Conservation (phyloP, 2,329 filamentous ascomycete genomes). For the Myriosclerotinia scirpicola region DNA sequence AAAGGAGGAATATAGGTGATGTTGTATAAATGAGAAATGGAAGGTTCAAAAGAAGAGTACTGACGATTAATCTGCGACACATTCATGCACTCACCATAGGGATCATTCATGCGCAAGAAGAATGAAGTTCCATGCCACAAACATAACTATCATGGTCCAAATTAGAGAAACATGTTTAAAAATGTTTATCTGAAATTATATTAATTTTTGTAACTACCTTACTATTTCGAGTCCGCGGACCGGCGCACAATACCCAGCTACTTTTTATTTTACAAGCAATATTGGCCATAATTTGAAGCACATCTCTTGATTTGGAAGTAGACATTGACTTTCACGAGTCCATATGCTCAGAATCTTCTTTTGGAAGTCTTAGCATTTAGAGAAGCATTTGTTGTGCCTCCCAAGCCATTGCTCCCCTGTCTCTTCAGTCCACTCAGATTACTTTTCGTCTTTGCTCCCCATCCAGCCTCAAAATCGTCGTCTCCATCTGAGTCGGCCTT, state of each 20-base stretch:
- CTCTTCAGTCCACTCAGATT: slow-evolving; percentile 23
- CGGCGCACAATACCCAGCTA: background rate
- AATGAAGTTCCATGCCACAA: background rate
- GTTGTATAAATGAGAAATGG: background rate
- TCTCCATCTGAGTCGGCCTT: slow-evolving; percentile 12
- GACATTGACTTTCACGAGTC: background rate
- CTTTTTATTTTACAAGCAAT: background rate
- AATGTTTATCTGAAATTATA: slow-evolving; percentile 9
- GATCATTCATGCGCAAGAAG: background rate
- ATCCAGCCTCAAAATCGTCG: slow-evolving; percentile 26
- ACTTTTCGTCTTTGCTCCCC: slow-evolving; percentile 30
- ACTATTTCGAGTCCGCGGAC: background rate
- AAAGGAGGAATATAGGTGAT: background rate
- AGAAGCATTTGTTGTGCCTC: slow-evolving; percentile 28
- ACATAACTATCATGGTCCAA: background rate
- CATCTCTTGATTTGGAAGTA: background rate
- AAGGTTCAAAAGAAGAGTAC: background rate
- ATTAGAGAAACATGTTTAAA: background rate
- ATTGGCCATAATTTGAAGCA: background rate
- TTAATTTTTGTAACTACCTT: slow-evolving; percentile 5
- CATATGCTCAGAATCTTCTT: slow-evolving; percentile 23
- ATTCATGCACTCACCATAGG: background rate
- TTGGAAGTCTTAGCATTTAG: slow-evolving; percentile 27
- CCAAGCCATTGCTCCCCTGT: slow-evolving; percentile 26
- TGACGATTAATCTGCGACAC: background rate